Percentiles rank a stretch among this genome's conserved stretches.
These are phyloP conservation scores for Zoysia matrella DNA, from an alignment of 202 grass and related monocot species.

Conservation along the genomic window DNA sequence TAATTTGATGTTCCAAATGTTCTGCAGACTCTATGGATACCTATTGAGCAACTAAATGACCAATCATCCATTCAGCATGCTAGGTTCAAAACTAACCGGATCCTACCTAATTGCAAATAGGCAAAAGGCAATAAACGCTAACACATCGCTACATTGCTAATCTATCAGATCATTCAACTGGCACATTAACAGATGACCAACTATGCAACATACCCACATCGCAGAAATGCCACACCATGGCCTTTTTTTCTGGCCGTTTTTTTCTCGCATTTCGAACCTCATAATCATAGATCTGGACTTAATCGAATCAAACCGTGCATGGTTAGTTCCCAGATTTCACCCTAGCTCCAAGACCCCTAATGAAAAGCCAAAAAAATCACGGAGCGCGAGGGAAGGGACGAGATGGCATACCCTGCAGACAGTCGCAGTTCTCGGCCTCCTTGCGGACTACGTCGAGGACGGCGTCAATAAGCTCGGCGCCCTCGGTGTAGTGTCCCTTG, in stretches of 20 bases:
- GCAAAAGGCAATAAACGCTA: too few species aligned
- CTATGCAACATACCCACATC: too few species aligned
- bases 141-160: too few species aligned
- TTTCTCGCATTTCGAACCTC: background rate
- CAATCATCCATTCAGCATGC: constrained; percentile 1
- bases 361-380: background rate
- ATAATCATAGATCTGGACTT: background rate
- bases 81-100: background rate
- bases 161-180: too few species aligned
- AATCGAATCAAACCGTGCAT: background rate
- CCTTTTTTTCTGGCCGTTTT: too few species aligned
- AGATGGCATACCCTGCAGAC: constrained; percentile 65
- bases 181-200: too few species aligned
- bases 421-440: constrained; percentile 98
- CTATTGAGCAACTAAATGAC: background rate
- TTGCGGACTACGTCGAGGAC: constrained; percentile 92
- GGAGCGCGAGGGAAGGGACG: background rate
- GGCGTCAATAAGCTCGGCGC: constrained; percentile 88
- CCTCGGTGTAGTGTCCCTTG: constrained; percentile 91
- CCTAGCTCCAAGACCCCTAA: background rate
- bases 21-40: background rate
- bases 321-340: background rate
- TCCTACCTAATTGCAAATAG: too few species aligned
- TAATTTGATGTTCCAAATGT: background rate
- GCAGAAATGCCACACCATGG: too few species aligned